Conservation (phyloP, 225 moss, liverwort and hornwort species). For the Neckera pumila region DNA sequence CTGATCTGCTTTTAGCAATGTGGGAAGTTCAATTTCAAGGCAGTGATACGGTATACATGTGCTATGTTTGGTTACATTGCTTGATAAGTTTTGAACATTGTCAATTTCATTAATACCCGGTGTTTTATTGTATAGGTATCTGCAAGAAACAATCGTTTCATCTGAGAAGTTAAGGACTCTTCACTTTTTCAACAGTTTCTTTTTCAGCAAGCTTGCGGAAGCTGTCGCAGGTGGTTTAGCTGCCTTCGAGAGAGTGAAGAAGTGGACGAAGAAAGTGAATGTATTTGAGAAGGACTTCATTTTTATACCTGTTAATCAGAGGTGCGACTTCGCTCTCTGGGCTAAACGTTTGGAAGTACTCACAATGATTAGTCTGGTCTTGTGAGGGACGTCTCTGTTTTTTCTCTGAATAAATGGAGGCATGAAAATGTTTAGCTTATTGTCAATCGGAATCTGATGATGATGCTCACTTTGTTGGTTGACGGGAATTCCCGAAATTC, state of each 20-base stretch:
- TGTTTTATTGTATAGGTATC: conserved; percentile 24
- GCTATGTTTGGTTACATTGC: neutral
- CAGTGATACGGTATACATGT: neutral
- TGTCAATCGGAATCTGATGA: neutral
- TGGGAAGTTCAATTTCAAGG: neutral
- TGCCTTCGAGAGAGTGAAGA: conserved; percentile 56
- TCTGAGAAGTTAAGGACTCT: conserved; percentile 15
- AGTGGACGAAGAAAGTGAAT: conserved; percentile 56
- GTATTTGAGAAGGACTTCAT: conserved; percentile 48
- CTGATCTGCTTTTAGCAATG: neutral
- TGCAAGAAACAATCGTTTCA: conserved; percentile 26
- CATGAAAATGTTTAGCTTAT: neutral
- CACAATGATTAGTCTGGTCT: neutral
- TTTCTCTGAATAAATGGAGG: neutral
- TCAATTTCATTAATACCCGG: neutral
- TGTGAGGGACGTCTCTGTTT: neutral
- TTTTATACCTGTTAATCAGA: conserved; percentile 56
- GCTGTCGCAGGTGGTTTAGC: conserved; percentile 4
- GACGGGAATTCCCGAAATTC: neutral
- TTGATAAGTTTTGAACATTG: neutral
- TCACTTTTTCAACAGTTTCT: conserved; percentile 57
- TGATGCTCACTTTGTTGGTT: neutral
- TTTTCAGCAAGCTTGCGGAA: conserved; percentile 58
- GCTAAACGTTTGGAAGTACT: neutral
- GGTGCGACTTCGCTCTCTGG: conserved; percentile 11